Conservation (phyloP, 148 eudicot species). For the Rhododendron griersonianum region DNA sequence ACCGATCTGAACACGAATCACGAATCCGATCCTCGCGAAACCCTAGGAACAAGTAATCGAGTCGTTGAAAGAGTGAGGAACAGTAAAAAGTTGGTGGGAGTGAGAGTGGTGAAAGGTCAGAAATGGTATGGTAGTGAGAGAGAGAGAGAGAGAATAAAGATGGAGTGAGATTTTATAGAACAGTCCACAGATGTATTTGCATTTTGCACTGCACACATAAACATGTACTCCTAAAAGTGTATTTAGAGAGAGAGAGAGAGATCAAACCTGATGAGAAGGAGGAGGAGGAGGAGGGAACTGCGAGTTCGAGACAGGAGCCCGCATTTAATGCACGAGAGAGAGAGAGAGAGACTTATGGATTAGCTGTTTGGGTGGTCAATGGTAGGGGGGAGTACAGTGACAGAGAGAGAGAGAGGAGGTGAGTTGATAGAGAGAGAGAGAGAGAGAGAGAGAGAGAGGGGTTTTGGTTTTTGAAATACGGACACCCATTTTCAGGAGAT, state of each 20-base stretch:
- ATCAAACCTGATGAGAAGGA: background rate
- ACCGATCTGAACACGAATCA: background rate
- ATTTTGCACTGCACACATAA: background rate
- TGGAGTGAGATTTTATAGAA: background rate
- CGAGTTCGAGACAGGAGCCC: background rate
- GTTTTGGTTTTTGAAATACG: background rate
- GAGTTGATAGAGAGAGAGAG: background rate
- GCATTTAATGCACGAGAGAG: constrained; percentile 2
- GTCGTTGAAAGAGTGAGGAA: background rate
- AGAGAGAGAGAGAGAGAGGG: background rate
- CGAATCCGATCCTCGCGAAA: background rate
- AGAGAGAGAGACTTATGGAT: background rate
- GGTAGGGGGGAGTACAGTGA: background rate
- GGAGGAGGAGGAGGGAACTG: background rate
- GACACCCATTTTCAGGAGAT: no score
- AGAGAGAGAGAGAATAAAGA: background rate
- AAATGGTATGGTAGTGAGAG: background rate
- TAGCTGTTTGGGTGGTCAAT: background rate
- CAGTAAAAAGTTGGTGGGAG: background rate
- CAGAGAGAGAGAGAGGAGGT: background rate
- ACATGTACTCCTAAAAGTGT: background rate
- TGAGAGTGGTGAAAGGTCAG: background rate
- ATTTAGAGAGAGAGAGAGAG: background rate
- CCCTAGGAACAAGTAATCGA: background rate
- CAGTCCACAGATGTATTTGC: no score